Base-by-base conservation (phyloP, 2,329 filamentous ascomycete species). In the Elsinoe necatrix region DNA sequence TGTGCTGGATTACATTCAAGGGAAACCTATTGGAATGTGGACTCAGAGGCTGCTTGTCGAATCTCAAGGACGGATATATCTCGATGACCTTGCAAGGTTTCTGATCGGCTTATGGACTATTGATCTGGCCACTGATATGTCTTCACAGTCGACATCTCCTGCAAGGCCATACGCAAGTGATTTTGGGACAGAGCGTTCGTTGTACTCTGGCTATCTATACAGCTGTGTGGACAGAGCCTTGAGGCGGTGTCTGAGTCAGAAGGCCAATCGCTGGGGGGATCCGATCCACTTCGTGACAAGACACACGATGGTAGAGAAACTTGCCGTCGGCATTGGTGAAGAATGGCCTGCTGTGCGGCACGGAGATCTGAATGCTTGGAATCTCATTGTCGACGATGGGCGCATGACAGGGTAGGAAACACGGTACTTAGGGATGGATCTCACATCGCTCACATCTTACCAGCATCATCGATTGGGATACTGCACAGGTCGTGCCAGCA, bases 381-480 rank as follows among this genome's bases (percentile, higher is more conserved):
- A 52, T 16, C 16, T 52, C 6, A 52, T 52, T 37, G 31, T 52
- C 11, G 27, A 37, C 12, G 48, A 14, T 14, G 27, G 12, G 1
- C 7, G 14, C n/a, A 21, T 52, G 8, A 14, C 27, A 35, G 48
- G 48, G 48, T 52, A 11, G 37, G 29, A 7, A 43, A 21, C 20
- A n/a, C 39, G 16, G 16, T 20, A 18, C n/a, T n/a, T n/a, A n/a
- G n/a, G n/a, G n/a, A n/a, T n/a, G n/a, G n/a, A n/a, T n/a, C n/a
- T n/a, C n/a, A n/a, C n/a, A n/a, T n/a, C n/a, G 34, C 34, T 37
- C 5, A 37, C 14, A 37, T 12, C 5, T 11, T 37, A 25, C 25
- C 18, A 56, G 54, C 25, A 42, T 54, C 25, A 31, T 57, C 16
- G 42, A 57, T 41, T 55, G 55, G 57, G 57, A 59, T 54, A 56